phyloP scores from a whole-genome alignment of 2,329 filamentous ascomycete genomes.

The Pezizomycotina sp. region DNA sequence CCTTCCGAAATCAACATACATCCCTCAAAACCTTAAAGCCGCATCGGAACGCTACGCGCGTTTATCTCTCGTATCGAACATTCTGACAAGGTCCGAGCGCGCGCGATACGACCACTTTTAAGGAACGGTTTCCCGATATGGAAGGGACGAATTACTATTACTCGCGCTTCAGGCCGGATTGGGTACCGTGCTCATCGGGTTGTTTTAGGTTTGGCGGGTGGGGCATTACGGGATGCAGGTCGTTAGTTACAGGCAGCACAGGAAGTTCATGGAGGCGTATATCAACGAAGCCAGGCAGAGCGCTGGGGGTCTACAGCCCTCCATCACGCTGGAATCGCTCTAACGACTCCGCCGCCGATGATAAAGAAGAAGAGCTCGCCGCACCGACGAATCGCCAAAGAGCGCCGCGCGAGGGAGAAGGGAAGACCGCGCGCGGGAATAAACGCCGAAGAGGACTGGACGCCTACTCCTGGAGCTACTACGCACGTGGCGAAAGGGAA shows the following conservation, averaged over 20 bases:
- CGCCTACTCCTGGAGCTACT: conserved; percentile 43
- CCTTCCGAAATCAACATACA: conserved; percentile 47
- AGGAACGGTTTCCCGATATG: conserved; percentile 84
- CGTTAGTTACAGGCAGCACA: conserved; percentile 76
- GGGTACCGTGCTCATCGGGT: conserved; percentile 62
- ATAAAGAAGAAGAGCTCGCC: neutral
- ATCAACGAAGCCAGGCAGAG: conserved; percentile 74
- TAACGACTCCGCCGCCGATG: conserved; percentile 5
- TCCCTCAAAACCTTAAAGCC: conserved; percentile 58
- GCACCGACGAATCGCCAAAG: conserved; percentile 10
- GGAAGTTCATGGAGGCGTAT: conserved; percentile 80
- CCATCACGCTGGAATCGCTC: too few relatives aligned
- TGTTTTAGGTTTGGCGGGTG: conserved; percentile 74
- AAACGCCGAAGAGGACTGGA: conserved; percentile 30
- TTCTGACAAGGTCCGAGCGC: conserved; percentile 63
- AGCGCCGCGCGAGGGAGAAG: conserved; percentile 28
- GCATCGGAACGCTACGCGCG: conserved; percentile 72
- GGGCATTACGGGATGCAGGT: conserved; percentile 72
- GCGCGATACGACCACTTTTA: conserved; percentile 92
- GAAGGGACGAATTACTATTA: conserved; percentile 99
- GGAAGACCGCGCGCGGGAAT: conserved; percentile 34
- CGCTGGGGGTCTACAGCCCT: conserved; percentile 52
- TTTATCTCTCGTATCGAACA: conserved; percentile 66
- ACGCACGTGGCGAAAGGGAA: conserved; percentile 61
- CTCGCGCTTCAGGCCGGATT: conserved; percentile 79